A percentile compares a stretch with the other conserved stretches of the same genome.
Conservation (phyloP, 345 rosid genomes). For the Noccaea caerulescens region DNA sequence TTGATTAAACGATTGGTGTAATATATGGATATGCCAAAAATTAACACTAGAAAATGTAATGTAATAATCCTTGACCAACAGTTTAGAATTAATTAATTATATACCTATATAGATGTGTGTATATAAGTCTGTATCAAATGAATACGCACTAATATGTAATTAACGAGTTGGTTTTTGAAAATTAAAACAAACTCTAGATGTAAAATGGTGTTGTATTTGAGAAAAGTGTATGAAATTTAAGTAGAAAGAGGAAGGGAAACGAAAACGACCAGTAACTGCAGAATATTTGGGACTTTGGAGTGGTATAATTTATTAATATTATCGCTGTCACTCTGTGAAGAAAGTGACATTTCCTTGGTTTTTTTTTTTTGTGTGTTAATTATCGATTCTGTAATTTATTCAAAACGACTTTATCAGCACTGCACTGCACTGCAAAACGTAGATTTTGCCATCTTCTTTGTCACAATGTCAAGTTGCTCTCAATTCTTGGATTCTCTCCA, state of each 20-base stretch:
- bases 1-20: too few species aligned
- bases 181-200: not conserved
- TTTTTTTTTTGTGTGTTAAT: not conserved
- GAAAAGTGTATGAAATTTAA: not conserved
- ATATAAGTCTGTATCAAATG: too few species aligned
- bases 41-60: too few species aligned
- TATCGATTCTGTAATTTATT: conserved; percentile 9
- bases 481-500: conserved; percentile 39
- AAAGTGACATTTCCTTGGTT: conserved; percentile 45
- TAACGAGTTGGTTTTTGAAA: not conserved
- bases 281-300: conserved; percentile 45
- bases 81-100: too few species aligned
- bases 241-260: not conserved
- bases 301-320: conserved; percentile 14
- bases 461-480: conserved; percentile 45
- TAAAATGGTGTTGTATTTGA: too few species aligned
- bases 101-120: too few species aligned
- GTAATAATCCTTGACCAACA: too few species aligned
- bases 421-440: conserved; percentile 38
- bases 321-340: conserved; percentile 39
- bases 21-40: too few species aligned
- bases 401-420: conserved; percentile 5
- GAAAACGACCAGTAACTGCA: conserved; percentile 43
- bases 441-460: conserved; percentile 47
- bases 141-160: not conserved